Evolutionary conservation across 2,329 filamentous ascomycete species (phyloP), one percentile per base, ranked within the genome.

Genomic region (Venturiaceae sp.): DNA sequence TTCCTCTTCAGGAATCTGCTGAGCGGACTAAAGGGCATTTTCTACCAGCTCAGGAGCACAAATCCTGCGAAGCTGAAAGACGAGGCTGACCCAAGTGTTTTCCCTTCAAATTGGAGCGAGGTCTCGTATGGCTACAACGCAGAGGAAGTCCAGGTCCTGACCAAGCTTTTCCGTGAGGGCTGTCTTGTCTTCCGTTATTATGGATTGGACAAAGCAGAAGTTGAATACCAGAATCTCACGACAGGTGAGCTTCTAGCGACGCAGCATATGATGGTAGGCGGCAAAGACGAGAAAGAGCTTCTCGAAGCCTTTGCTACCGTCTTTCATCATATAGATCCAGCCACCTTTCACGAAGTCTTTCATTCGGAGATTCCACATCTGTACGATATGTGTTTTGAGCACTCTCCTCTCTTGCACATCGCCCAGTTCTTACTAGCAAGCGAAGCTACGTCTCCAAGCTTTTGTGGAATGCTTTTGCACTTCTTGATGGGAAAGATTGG

Each of bases 391-490:
- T 96, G 96, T 74, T 96, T 97, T 69, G 90, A 97, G 69, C 94
- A 99, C 72, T 91, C 91, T 1, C 89, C 90, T 28, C 80, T 99
- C 39, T 80, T 99, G 55, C 94, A 99, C 71, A 89, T 99, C 59
- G 92, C 94, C 6, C 94, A 99, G 68, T 99, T 97, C 72, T 94
- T 99, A 74, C 83, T 99, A 55, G 94, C 95, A n/a, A 96, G 92
- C 66, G 94, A 99, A 75, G 92, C 92, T 4, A 99, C 95, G 0
- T 96, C 92, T 28, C 92, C 94, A 1, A 95, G 91, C 63, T 99
- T 99, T 72, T 96, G 92, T 62, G 94, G 95, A 39, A 97, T 99
- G 94, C 83, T 99, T 28, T 77, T 99, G 53, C 90, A 95, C 64
- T 99, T 99, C 69, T 78, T 99, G 61, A 99, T 99, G 94, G 88